These are phyloP conservation scores for Populus pruinosa DNA, from an alignment of 345 rosid genomes.

Conservation along the genomic window DNA sequence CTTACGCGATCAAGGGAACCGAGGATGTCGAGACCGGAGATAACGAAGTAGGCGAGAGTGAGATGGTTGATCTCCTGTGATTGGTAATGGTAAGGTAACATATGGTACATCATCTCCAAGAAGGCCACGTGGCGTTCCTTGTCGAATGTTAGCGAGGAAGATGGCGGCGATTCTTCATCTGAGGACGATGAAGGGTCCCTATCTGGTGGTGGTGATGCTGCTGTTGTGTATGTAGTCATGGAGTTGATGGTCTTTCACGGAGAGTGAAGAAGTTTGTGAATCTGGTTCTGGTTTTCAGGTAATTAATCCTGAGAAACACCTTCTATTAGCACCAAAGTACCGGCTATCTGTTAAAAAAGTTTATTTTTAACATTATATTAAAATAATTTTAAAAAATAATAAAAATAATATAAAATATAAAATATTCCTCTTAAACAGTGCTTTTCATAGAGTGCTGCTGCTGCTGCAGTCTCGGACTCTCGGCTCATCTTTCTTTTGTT, in stretches of 20 bases:
- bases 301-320: too few species aligned
- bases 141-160: slow-evolving; percentile 34
- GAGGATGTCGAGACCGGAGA: slow-evolving; percentile 79
- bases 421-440: too few species aligned
- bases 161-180: slow-evolving; percentile 25
- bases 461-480: background rate
- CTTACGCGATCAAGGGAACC: slow-evolving; percentile 59
- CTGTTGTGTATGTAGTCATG: background rate
- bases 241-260: background rate
- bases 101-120: slow-evolving; percentile 71
- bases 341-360: too few species aligned
- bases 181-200: background rate
- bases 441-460: too few species aligned
- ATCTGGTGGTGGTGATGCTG: background rate
- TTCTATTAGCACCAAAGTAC: too few species aligned
- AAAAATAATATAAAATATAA: too few species aligned
- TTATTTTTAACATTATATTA: too few species aligned
- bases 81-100: slow-evolving; percentile 69
- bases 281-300: too few species aligned
- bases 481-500: background rate
- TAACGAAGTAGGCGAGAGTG: slow-evolving; percentile 73
- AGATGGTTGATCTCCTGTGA: slow-evolving; percentile 83
- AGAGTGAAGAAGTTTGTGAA: too few species aligned
- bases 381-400: too few species aligned
- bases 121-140: slow-evolving; percentile 57